phyloP scores from a whole-genome alignment of 805 yeast genomes.

The Kodamaea sagamina region DNA sequence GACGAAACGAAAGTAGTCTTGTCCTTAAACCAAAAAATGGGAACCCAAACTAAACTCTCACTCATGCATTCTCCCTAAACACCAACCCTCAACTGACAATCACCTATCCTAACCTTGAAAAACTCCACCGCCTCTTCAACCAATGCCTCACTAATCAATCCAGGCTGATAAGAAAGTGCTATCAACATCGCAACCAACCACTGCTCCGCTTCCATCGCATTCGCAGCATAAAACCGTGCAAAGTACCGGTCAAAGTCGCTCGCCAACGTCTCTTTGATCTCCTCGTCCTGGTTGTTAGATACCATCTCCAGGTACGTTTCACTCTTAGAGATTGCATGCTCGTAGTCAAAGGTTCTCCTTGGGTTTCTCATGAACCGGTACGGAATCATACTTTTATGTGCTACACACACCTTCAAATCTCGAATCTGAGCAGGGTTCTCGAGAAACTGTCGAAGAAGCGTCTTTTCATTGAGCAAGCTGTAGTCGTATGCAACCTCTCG shows the following conservation, averaged over 20 bases:
- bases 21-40: too few species aligned
- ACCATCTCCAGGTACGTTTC: conserved; percentile 8
- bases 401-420: conserved; percentile 16
- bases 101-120: conserved; percentile 10
- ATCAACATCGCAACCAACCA: conserved; percentile 16
- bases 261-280: conserved; percentile 12
- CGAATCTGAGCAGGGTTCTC: conserved; percentile 11
- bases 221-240: conserved; percentile 15
- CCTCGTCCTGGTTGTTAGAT: conserved; percentile 10
- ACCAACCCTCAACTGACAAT: conserved; percentile 10
- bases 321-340: conserved; percentile 11
- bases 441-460: conserved; percentile 12
- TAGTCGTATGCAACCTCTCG: conserved; percentile 13
- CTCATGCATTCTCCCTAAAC: not conserved
- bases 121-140: conserved; percentile 14
- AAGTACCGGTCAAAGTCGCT: conserved; percentile 18
- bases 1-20: too few species aligned
- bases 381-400: conserved; percentile 15
- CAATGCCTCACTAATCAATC: conserved; percentile 8
- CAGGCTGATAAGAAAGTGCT: conserved; percentile 12
- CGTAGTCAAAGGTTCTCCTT: conserved; percentile 1
- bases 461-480: conserved; percentile 11
- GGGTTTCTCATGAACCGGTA: conserved; percentile 11
- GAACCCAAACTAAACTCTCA: too few species aligned
- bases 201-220: conserved; percentile 15